Base-by-base conservation (phyloP, 2,329 filamentous ascomycete species). In the Sporothrix pseudoabietina region DNA sequence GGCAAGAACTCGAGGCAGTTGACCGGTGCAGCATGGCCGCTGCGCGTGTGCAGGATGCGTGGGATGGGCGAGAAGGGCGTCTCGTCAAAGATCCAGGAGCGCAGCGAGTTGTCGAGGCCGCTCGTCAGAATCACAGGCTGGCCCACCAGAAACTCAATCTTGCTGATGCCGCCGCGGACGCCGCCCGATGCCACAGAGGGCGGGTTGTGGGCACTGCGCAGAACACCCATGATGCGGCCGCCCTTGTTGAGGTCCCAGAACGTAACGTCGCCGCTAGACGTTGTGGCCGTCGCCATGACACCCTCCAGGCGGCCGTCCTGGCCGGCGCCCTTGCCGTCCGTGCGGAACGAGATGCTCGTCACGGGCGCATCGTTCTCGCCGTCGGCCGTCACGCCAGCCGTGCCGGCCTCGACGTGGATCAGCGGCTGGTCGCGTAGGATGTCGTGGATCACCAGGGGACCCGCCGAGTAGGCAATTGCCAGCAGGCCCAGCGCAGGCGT, bases 1-100 rank as follows among this genome's bases (percentile, higher is more conserved):
- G 95, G 95, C 35, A 98, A 82, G 82, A 98, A 99, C 74, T 91
- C 87, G 41, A 99, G 86, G 71, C 89, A 91, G 47, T 91, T 94
- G 71, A 98, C 90, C 0, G 94, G 91, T 2, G 92, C 94, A 10
- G 94, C 93, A 80, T 99, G 96, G 1, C 96, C 96, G 77, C 92
- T 94, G 76, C 96, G 88, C 3, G 89, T 89, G 81, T 99, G 96
- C 41, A 99, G 84, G 35, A 94, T 91, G 22, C 95, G 89, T 1
- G 96, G 96, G 12, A 94, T 87, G 0, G 94, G 90, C 0, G 93
- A 96, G 80, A 97, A 97, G 0, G 95, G 94, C 0, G 91, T 91
- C 80, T 97, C 91, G 78, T 98, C 95, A 78, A 98, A 97, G 75
- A 98, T 96, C 95, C 95, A 98, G 5, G 94, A 94, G 80, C 95